Evolutionary conservation across 768 basidiomycete genomes (phyloP), one percentile per base, ranked within the genome.

Genomic region (Suillus cothurnatus): DNA sequence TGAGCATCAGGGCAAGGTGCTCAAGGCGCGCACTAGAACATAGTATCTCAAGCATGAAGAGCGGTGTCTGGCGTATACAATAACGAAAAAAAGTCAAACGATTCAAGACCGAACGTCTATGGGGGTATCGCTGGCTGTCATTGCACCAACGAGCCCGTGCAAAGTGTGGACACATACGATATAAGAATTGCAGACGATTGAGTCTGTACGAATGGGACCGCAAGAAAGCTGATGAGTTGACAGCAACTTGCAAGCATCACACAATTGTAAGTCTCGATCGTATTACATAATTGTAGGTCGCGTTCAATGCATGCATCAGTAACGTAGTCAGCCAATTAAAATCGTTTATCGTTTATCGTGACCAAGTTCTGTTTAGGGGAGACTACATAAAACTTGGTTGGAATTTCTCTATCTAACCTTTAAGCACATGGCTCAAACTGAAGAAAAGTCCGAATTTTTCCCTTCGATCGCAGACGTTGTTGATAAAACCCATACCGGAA

Each of bases 381-480:
- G 6, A 23, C 47, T 23, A 45, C 19, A 43, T 43, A 23, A 6
- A 50, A 50, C 26, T 52, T 28, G 9, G 4, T 31, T 17, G 19
- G 19, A 6, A 31, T 4, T 52, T 3, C 28, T 31, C 19, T 21
- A 12, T 31, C 31, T 1, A 55, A 55, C 43, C 19, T 47, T 38
- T 23, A 36, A 61, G 12, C 5, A 36, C 73, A 75, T 76, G 76
- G 55, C 73, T 50, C 56, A 71, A 19, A 62, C 70, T 62, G 67
- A 69, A 39, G 65, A 72, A 58, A 61, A 80, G 61, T 23, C n/a
- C 23, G 36, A 58, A 38, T 80, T 87, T 61, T 90, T 89, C 71
- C 90, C 87, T 14, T 73, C 81, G 28, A 85, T 91, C 47, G 86
- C 88, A 7, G 73, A 83, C 23, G 75, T 88, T 45, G 89, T 85